Base-by-base conservation (phyloP, 2,329 filamentous ascomycete species). In the Aureobasidium lini region DNA sequence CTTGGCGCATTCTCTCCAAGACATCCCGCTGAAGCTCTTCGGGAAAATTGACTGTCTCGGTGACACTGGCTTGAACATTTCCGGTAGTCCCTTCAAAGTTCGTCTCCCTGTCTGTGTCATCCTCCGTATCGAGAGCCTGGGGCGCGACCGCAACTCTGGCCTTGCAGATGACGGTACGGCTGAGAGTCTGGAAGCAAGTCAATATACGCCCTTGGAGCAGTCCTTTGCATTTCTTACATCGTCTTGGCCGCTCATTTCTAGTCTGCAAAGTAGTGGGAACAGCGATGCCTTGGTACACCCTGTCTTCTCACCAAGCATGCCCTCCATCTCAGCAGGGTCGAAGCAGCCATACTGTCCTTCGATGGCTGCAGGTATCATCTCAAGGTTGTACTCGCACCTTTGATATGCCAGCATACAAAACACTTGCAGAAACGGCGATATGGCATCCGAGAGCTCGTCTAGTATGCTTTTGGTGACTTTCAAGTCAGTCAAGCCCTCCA, bases 71-170 rank as follows among this genome's bases (percentile, higher is more conserved):
- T n/a, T n/a, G n/a, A n/a, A n/a, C n/a, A n/a, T n/a, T n/a, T n/a
- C n/a, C n/a, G n/a, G n/a, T n/a, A n/a, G n/a, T n/a, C n/a, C n/a
- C n/a, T n/a, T n/a, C n/a, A n/a, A n/a, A n/a, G n/a, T n/a, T n/a
- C n/a, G n/a, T n/a, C n/a, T n/a, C n/a, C n/a, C n/a, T n/a, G n/a
- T n/a, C n/a, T n/a, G n/a, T n/a, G n/a, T n/a, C n/a, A n/a, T n/a
- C n/a, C n/a, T n/a, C n/a, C n/a, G n/a, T n/a, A n/a, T n/a, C n/a
- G n/a, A n/a, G n/a, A n/a, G n/a, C n/a, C n/a, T n/a, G n/a, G n/a
- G n/a, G n/a, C n/a, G n/a, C n/a, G 36, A 49, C 57, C 2, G 36
- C 28, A 29, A 59, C 57, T 37, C 43, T 44, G n/a, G 57, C 47
- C 18, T 59, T 52, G 39, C 37, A 50, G 37, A 49, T 16, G n/a